phyloP scores from a whole-genome alignment of 768 basidiomycete genomes.

The Lentinula aciculospora region DNA sequence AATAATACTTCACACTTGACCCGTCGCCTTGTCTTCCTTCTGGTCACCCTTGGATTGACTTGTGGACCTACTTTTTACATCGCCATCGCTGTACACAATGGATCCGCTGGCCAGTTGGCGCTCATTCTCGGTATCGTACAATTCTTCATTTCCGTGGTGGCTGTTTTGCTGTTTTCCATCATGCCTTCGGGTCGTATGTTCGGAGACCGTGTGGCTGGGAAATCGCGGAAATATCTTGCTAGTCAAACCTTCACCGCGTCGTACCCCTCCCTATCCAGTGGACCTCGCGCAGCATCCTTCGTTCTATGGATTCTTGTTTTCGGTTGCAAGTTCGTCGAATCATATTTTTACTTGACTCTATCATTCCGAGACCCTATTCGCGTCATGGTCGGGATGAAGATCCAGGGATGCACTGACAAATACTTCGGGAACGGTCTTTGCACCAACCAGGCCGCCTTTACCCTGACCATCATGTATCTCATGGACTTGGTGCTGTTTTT shows the following conservation, averaged over 20 bases:
- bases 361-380: conserved; percentile 91
- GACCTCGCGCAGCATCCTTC: conserved; percentile 73
- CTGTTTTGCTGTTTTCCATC: conserved; percentile 81
- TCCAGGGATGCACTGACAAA: conserved; percentile 85
- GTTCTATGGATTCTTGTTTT: conserved; percentile 90
- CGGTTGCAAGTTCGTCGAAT: conserved; percentile 93
- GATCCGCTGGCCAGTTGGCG: conserved; percentile 63
- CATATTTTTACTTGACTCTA: conserved; percentile 95
- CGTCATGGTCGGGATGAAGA: conserved; percentile 96
- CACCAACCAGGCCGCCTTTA: conserved; percentile 90
- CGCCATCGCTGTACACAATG: conserved; percentile 71
- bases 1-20: conserved; percentile 96
- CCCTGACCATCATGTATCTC: conserved; percentile 95
- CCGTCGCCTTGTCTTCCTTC: conserved; percentile 82
- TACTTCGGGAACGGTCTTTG: conserved; percentile 83
- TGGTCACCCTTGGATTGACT: conserved; percentile 87
- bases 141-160: conserved; percentile 87
- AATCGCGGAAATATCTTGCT: conserved; percentile 94
- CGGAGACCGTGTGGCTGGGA: conserved; percentile 94
- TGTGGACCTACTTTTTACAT: conserved; percentile 94
- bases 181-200: conserved; percentile 99
- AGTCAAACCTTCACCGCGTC: conserved; percentile 98
- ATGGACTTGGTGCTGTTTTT: conserved; percentile 98
- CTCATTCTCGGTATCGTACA: conserved; percentile 95
- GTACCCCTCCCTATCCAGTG: conserved; percentile 65